Base-by-base conservation (phyloP, 768 basidiomycete genomes). In the Hygrophorus russula region DNA sequence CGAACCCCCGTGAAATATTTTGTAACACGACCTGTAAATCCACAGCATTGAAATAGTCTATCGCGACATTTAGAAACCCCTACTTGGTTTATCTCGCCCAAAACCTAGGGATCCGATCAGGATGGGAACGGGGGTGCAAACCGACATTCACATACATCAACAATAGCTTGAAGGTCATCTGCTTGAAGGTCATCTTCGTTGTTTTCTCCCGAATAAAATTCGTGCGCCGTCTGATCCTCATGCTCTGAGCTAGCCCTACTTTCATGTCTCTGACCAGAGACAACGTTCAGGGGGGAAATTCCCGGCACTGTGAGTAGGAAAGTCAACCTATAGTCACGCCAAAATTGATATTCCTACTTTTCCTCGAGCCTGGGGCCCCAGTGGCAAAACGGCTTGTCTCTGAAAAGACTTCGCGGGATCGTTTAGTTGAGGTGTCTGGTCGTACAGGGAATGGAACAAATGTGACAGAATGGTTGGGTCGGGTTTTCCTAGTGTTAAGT, bases 1-100 rank as follows among this genome's bases (percentile, higher is more conserved):
- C 66, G 45, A 80, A 75, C 32, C 65, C 69, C 28, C 61, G 58
- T 0, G 63, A 59, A 33, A 77, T 65, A n/a, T 67, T 70, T 32
- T 61, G 54, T 19, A 73, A 52, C 10, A 81, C 56, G 27, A 66
- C 72, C 76, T 80, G 43, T 39, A 18, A 14, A 46, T 29, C 17
- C 5, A 36, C 11, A 39, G 36, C 10, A 37, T 41, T 35, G 27
- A 42, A 4, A 30, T 18, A 32, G 30, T 41, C 41, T 30, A 20
- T 20, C 35, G 30, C 1, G 20, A 33, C 10, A 30, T 8, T 13
- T 14, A 42, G 9, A 9, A 9, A 18, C 37, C 51, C n/a, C 33
- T 53, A 67, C 77, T 53, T 70, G 53, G 39, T 72, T 67, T 12
- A 81, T 70, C 48, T 75, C 64, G 24, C 64, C 57, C 41, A 80